Conservation (phyloP, 2,329 filamentous ascomycete genomes). For the Fusarium acutatum region DNA sequence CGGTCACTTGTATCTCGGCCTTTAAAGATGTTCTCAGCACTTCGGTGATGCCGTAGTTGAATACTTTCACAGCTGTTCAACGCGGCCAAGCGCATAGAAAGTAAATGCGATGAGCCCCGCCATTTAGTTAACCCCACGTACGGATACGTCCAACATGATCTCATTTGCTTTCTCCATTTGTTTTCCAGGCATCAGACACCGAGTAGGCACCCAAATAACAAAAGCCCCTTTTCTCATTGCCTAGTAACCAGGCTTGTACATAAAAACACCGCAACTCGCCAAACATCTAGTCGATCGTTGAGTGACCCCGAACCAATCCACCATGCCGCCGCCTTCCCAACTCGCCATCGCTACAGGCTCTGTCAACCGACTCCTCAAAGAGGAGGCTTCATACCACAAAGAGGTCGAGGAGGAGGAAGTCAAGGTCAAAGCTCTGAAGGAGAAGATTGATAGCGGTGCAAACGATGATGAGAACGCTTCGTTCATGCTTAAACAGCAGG, state of each 20-base stretch:
- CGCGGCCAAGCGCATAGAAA: conserved; percentile 7
- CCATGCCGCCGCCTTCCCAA: conserved; percentile 79
- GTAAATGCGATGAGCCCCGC: conserved; percentile 32
- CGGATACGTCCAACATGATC: conserved; percentile 35
- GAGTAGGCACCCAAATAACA: conserved; percentile 33
- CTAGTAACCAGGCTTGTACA: neutral
- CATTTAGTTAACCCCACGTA: conserved; percentile 38
- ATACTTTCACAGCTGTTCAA: neutral
- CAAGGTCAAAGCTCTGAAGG: conserved; percentile 73
- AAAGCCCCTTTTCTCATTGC: neutral
- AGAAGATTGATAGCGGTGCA: conserved; percentile 60
- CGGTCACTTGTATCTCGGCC: neutral
- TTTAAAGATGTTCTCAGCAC: neutral
- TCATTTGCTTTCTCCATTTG: conserved; percentile 37
- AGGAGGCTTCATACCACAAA: conserved; percentile 89
- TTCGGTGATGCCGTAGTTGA: neutral
- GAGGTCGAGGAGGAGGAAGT: conserved; percentile 80
- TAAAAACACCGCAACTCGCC: neutral
- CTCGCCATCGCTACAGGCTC: conserved; percentile 83
- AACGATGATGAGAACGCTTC: conserved; percentile 75
- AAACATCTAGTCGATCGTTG: neutral
- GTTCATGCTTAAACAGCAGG: conserved; percentile 87
- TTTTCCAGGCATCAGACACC: conserved; percentile 25
- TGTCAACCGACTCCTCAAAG: conserved; percentile 86
- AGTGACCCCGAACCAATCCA: conserved; percentile 19